Base-by-base conservation (phyloP, 805 yeast species). In the Teunomyces atbi region DNA sequence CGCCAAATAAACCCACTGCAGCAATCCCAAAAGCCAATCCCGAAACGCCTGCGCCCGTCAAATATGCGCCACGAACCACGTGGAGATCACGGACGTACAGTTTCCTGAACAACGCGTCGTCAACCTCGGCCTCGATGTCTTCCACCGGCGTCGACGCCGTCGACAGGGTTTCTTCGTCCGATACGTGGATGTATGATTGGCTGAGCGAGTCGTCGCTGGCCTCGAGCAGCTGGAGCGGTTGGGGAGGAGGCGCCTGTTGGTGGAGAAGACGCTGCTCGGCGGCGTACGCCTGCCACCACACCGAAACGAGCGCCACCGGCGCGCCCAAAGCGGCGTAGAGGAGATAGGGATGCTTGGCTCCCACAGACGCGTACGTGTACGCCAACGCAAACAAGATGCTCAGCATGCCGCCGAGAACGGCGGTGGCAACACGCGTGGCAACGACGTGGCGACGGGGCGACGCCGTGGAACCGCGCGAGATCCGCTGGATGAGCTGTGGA, bases 321-420 rank as follows among this genome's bases (percentile, higher is more conserved):
- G 74, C 74, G n/a, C 81, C 78, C 6, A 78, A 42, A n/a, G 84
- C 74, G 41, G 85, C 72, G 60, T 86, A 86, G 11, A 86, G 58
- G 58, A 86, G 73, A 60, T 86, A 86, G 16, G 94, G 94, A 64
- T 86, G 95, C 62, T 79, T 79, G 46, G 76, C 82, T 30, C 68
- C 59, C 4, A 63, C 53, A 16, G 87, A 81, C 0, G 89, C 81
- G 41, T 74, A 72, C 42, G 66, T 67, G 59, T 74, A 86, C n/a
- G 85, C 83, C 51, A 75, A 53, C 27, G 72, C 66, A 53, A 86
- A 81, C 42, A 81, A 68, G 29, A 70, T 63, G 1, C 84, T 55
- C 6, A 85, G 73, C 19, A 81, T 35, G 3, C 76, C 59, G 13
- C 83, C 82, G 28, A 82, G 64, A 2, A 61, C 46, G 42, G 64